phyloP scores from a whole-genome alignment of 2,329 filamentous ascomycete species.

The Chaetomium sp. region DNA sequence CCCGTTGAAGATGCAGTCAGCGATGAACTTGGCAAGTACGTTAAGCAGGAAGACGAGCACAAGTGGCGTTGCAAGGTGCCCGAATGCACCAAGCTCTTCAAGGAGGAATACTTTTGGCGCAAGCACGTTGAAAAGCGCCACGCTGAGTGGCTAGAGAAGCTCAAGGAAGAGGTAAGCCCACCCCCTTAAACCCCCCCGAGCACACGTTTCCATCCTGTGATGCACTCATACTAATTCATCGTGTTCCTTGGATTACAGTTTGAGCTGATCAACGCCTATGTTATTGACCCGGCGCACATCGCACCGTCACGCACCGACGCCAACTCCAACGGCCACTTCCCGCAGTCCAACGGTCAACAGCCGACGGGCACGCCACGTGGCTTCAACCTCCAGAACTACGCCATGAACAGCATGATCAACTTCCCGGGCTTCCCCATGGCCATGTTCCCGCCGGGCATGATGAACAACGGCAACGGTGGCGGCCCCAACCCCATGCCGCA shows the following conservation, averaged over 20 bases:
- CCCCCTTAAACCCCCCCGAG: background rate
- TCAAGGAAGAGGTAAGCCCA: constrained; percentile 73
- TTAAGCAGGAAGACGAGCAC: constrained; percentile 96
- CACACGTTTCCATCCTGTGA: background rate
- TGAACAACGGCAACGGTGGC: constrained; percentile 28
- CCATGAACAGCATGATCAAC: constrained; percentile 52
- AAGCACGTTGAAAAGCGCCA: constrained; percentile 98
- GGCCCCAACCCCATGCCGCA: constrained; percentile 39
- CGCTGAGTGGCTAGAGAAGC: constrained; percentile 71
- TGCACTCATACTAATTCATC: constrained; percentile 2
- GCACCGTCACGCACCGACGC: constrained; percentile 88
- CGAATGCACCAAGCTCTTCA: constrained; percentile 94
- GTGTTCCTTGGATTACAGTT: constrained; percentile 47
- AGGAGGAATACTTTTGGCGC: constrained; percentile 93
- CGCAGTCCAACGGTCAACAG: constrained; percentile 67
- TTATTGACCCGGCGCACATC: constrained; percentile 90
- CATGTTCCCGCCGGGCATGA: constrained; percentile 45
- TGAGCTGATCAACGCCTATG: constrained; percentile 86
- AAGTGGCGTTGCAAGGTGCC: constrained; percentile 97
- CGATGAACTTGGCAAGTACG: constrained; percentile 77
- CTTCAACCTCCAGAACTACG: constrained; percentile 75
- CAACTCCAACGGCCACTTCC: constrained; percentile 94
- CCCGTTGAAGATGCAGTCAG: constrained; percentile 77
- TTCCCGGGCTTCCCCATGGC: constrained; percentile 45
- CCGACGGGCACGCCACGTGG: constrained; percentile 81